phyloP scores from a whole-genome alignment of 2,329 filamentous ascomycete genomes.

The Cryphonectria parasitica region DNA sequence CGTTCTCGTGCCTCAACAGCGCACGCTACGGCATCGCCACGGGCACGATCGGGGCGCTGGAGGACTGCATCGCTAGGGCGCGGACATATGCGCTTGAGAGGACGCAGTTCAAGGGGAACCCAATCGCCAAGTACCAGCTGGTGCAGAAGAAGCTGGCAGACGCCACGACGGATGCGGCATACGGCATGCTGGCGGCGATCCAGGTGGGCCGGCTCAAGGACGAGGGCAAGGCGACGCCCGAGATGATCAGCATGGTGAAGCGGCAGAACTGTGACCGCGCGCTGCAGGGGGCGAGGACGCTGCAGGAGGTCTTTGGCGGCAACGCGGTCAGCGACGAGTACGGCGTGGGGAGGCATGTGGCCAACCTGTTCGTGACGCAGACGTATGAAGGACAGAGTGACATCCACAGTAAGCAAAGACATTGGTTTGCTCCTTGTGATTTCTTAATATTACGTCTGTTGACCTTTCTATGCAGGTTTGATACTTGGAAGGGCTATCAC shows the following conservation, averaged over 20 bases:
- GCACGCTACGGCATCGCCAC: conserved; percentile 93
- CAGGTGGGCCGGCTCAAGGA: conserved; percentile 95
- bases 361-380: conserved; percentile 95
- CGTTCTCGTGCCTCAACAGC: conserved; percentile 93
- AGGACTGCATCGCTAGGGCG: conserved; percentile 84
- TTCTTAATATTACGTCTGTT: conserved; percentile 32
- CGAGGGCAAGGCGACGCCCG: conserved; percentile 81
- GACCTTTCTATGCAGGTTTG: conserved; percentile 54
- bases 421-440: conserved; percentile 21
- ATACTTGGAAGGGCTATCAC: conserved; percentile 70
- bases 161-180: conserved; percentile 87
- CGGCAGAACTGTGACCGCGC: conserved; percentile 95
- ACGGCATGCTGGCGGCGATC: conserved; percentile 84
- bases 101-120: conserved; percentile 95
- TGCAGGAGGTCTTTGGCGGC: conserved; percentile 96
- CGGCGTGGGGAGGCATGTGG: conserved; percentile 89
- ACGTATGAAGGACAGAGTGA: conserved; percentile 99
- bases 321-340: conserved; percentile 99
- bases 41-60: conserved; percentile 90
- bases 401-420: conserved; percentile 77
- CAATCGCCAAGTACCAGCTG: conserved; percentile 93
- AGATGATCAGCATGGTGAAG: conserved; percentile 98
- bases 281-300: conserved; percentile 72
- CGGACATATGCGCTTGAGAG: conserved; percentile 88
- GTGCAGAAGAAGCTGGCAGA: conserved; percentile 98